Evolutionary conservation across 768 basidiomycete genomes (phyloP).

Genomic region (Termitomyces titanicus): DNA sequence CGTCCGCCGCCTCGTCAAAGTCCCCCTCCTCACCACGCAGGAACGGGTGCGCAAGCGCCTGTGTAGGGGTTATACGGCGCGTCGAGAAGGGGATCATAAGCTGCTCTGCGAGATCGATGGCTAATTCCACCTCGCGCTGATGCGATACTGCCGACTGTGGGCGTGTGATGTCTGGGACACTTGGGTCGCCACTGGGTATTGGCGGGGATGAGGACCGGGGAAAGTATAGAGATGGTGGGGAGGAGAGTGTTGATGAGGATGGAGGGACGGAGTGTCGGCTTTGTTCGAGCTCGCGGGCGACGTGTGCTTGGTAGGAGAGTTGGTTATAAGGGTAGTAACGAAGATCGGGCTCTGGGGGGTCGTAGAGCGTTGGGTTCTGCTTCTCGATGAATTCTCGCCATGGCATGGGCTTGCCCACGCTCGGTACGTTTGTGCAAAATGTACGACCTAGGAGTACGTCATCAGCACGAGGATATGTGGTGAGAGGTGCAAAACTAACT

Average conservation of each 20-base stretch:
- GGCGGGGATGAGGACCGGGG: constrained; percentile 13
- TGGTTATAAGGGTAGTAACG: constrained; percentile 54
- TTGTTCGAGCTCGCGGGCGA: constrained; percentile 16
- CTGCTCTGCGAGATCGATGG: constrained; percentile 71
- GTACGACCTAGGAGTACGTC: constrained; percentile 63
- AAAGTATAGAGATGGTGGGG: constrained; percentile 17
- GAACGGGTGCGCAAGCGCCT: constrained; percentile 79
- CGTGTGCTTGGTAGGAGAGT: constrained; percentile 19
- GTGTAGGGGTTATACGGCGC: constrained; percentile 70
- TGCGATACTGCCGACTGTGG: constrained; percentile 35
- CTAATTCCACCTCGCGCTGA: constrained; percentile 53
- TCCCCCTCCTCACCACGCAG: constrained; percentile 38
- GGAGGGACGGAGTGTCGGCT: constrained; percentile 23
- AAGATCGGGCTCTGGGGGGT: constrained; percentile 46
- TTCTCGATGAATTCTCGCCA: constrained; percentile 75
- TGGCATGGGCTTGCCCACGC: constrained; percentile 60
- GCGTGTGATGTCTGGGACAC: neutral
- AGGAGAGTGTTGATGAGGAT: constrained; percentile 31
- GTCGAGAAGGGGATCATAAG: constrained; percentile 77
- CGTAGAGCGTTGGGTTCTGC: constrained; percentile 69
- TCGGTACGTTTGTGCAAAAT: constrained; percentile 87
- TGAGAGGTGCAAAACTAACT: constrained; percentile 50
- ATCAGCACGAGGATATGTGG: neutral
- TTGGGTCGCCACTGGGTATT: constrained; percentile 3
- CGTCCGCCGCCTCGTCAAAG: constrained; percentile 35